Evolutionary conservation across 1,284 basidiomycete species (phyloP).

Genomic region (Mycena citricolor): DNA sequence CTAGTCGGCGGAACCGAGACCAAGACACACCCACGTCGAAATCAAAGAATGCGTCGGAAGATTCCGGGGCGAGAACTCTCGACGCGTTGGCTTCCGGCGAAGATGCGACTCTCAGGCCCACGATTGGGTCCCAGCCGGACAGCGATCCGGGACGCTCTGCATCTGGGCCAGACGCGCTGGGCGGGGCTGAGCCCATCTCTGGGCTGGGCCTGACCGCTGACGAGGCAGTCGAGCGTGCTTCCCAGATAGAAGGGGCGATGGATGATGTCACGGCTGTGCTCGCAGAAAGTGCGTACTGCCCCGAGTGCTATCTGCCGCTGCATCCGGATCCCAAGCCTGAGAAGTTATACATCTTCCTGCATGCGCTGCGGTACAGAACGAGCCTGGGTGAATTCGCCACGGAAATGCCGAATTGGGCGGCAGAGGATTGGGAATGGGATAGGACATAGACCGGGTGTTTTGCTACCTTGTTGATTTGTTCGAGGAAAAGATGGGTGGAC

Average conservation of each 20-base stretch:
- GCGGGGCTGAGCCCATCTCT: too few species aligned
- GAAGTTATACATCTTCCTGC: constrained; percentile 90
- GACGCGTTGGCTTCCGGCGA: too few species aligned
- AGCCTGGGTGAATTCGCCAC: constrained; percentile 75
- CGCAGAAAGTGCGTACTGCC: constrained; percentile 60
- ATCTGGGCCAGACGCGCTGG: too few species aligned
- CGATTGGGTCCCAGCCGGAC: too few species aligned
- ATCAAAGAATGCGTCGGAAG: constrained; percentile 24
- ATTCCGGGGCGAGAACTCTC: constrained; percentile 17
- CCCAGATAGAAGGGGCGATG: constrained; percentile 33
- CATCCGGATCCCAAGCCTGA: constrained; percentile 90
- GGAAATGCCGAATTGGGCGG: constrained; percentile 73
- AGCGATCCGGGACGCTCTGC: too few species aligned
- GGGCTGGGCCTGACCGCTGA: constrained; percentile 44
- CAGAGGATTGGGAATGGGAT: constrained; percentile 64
- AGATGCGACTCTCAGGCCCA: too few species aligned
- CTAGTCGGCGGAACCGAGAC: constrained; percentile 56
- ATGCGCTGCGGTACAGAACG: constrained; percentile 82
- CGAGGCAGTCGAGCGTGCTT: constrained; percentile 45
- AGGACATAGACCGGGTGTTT: constrained; percentile 21
- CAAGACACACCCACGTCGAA: constrained; percentile 46
- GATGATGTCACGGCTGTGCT: constrained; percentile 25
- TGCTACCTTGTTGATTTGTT: too few species aligned
- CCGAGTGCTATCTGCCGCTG: constrained; percentile 86
- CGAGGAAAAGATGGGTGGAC: too few species aligned